Evolutionary conservation across 139 green algal genomes (phyloP), one percentile per base, ranked within the genome.

Genomic region (Chlorella sp.): DNA sequence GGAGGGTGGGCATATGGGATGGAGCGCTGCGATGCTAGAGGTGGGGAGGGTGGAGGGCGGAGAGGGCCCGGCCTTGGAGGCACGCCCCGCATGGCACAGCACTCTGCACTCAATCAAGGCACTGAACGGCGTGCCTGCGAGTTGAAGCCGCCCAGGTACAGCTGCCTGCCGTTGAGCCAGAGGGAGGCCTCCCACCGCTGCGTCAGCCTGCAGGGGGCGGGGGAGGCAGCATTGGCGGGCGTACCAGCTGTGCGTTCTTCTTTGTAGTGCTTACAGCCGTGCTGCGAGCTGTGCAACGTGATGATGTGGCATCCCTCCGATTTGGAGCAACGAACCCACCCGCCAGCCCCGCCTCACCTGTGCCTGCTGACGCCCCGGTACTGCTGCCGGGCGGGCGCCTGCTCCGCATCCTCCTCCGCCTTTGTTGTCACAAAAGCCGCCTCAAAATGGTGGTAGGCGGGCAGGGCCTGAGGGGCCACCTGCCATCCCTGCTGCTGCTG

Each of bases 121-220:
- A n/a, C n/a, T n/a, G n/a, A n/a, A n/a, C 17, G 36, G 3, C 75
- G 16, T 39, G 39, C 78, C 78, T 86, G 83, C 12, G 44, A 84
- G 74, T 93, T 68, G 64, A 94, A 93, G n/a, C 91, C 90, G 36
- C 92, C 92, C 67, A 95, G 87, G 84, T 95, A 95, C 41, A 95
- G 73, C 86, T 95, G 92, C 25, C 86, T 81, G 3, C 88, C 85
- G 36, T 83, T 67, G 2, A 94, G 88, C 92, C 92, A 95, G 4
- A 94, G 80, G 3, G 91, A 95, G 0, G 92, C 91, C 68, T 95
- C 92, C 91, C 91, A 95, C 5, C 92, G 86, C 62, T 94, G 88
- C 7, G 92, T 95, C 70, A 95, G 83, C 80, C 92, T 94, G 87
- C 74, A 84, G 4, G 36, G 20, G 34, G 32, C 23, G 0, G 34